Base-by-base conservation (phyloP, 2,329 filamentous ascomycete genomes). In the Aspergillus fumigatus region DNA sequence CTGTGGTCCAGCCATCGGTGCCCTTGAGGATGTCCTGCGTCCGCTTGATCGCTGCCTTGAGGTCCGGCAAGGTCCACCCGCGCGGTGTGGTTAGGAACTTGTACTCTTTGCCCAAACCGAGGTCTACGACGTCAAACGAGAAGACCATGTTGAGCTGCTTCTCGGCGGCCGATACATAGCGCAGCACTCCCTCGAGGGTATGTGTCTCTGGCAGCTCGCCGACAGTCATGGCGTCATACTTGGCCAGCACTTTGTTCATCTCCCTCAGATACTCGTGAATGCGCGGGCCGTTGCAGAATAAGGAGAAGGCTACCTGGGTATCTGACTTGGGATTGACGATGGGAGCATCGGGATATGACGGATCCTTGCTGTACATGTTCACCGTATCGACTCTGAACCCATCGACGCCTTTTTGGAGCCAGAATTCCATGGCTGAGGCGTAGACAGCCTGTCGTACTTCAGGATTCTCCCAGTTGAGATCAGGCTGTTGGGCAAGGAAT, bases 391-490 rank as follows among this genome's bases (percentile, higher is more conserved):
- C 81, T 14, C 88, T 81, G 76, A 90, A 90, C 1, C 88, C 88
- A 48, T 87, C 84, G 0, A 89, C 85, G 3, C 89, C 89, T 38
- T 83, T 82, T 48, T 88, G 77, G 1, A 93, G 81, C 90, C 90
- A 94, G 69, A 92, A 94, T 29, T 82, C 81, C 82, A 92, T 88
- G 2, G 87, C 80, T 67, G 80, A 82, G 11, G 82, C 80, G 70
- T 90, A 88, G 4, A 92, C 84, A 1, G 88, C 89, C 45, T 82
- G 75, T 6, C 89, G 82, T 0, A 87, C 82, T 5, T 82, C 83
- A 0, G 79, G 77, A 57, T 87, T 88, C 67, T 92, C 88, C 89
- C 89, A 94, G 73, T 94, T 94, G n/a, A 94, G 79, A 64, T 94
- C 90, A 0, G 90, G 89, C 68, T 93, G 89, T 62, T 89, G 84